phyloP scores from a whole-genome alignment of 371 early-diverging fungal genomes.

The Phascolomyces articulosus region DNA sequence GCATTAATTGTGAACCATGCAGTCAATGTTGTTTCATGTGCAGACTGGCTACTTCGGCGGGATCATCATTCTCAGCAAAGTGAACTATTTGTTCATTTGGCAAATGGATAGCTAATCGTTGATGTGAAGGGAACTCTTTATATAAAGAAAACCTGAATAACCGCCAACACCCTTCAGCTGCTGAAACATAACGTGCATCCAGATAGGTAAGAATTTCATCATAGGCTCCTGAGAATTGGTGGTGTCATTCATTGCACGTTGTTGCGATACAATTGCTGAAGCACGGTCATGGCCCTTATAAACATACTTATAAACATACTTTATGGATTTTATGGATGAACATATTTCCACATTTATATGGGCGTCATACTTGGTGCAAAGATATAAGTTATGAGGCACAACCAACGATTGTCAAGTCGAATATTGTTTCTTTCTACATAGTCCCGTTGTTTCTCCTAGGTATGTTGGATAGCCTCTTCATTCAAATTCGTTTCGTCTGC shows the following conservation, averaged over 20 bases:
- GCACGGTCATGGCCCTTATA: conserved; percentile 35
- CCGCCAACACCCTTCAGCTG: conserved; percentile 30
- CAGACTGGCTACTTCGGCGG: background rate
- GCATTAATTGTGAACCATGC: background rate
- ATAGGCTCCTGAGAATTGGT: background rate
- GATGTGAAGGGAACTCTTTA: conserved; percentile 11
- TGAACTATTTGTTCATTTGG: conserved; percentile 12
- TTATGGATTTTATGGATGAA: conserved; percentile 19
- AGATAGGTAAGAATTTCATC: conserved; percentile 22
- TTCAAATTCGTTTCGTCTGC: conserved; percentile 5
- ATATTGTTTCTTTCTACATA: background rate
- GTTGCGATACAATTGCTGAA: background rate
- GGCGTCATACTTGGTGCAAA: conserved; percentile 43
- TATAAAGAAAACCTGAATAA: conserved; percentile 28
- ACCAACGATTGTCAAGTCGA: conserved; percentile 25
- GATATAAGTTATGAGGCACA: conserved; percentile 37
- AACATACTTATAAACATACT: conserved; percentile 45
- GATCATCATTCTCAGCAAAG: background rate
- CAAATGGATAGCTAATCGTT: conserved; percentile 26
- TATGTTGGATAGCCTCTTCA: conserved; percentile 4
- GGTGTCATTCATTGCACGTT: too few species aligned
- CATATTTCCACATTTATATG: conserved; percentile 48
- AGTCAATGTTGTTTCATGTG: conserved; percentile 3
- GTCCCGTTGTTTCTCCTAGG: background rate
- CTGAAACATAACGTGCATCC: conserved; percentile 35